Evolutionary conservation across 2,329 filamentous ascomycete species (phyloP).

Genomic region (Stagonosporopsis vannaccii): DNA sequence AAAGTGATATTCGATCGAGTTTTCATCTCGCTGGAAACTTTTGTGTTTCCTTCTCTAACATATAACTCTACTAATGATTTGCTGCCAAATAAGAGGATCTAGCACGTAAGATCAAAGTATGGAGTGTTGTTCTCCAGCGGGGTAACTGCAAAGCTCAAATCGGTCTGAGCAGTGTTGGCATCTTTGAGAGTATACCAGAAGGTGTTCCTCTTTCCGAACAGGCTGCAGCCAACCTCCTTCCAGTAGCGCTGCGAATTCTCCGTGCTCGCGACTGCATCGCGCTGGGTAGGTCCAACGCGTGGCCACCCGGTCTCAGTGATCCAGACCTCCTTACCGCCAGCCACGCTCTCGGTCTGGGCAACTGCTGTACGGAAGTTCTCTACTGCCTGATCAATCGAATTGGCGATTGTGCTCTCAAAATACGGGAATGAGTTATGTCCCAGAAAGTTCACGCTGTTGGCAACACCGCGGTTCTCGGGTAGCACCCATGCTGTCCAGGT

Average conservation of each 20-base stretch:
- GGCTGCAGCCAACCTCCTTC: constrained; percentile 38
- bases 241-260: constrained; percentile 39
- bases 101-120: constrained; percentile 62
- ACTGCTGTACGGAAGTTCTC: constrained; percentile 72
- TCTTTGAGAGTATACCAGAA: constrained; percentile 46
- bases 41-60: too few relatives aligned
- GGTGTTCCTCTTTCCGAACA: constrained; percentile 35
- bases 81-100: neutral
- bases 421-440: constrained; percentile 88
- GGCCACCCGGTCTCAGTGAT: constrained; percentile 90
- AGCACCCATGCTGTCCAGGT: constrained; percentile 79
- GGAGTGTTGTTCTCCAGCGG: constrained; percentile 60
- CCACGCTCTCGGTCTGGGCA: constrained; percentile 63
- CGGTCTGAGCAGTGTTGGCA: constrained; percentile 54
- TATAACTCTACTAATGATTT: constrained; percentile 26
- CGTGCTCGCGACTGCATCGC: constrained; percentile 33
- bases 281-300: constrained; percentile 30
- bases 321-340: constrained; percentile 76
- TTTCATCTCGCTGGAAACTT: too few relatives aligned
- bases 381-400: constrained; percentile 67
- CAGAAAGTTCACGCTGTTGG: constrained; percentile 75
- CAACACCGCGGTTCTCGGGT: constrained; percentile 71
- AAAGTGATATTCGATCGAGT: too few relatives aligned
- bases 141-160: constrained; percentile 60
- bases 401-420: constrained; percentile 69